phyloP scores from a whole-genome alignment of 805 yeast species.

The Pichia manshurica region DNA sequence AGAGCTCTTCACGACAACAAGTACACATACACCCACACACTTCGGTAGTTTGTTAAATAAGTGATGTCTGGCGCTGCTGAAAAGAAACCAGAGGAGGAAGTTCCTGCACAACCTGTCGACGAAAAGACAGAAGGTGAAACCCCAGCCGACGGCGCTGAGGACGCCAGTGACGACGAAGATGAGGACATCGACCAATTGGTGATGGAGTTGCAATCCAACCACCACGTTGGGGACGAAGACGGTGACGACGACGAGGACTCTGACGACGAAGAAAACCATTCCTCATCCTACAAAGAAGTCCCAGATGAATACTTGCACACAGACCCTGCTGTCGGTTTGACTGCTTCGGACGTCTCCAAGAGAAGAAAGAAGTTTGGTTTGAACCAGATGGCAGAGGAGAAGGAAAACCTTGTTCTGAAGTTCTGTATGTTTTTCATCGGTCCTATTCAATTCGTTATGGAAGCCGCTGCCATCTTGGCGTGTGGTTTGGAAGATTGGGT shows the following conservation, averaged over 20 bases:
- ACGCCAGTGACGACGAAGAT: conserved; percentile 41
- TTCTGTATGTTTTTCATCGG: conserved; percentile 85
- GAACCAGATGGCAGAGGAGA: conserved; percentile 87
- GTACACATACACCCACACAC: too few species aligned
- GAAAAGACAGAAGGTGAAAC: conserved; percentile 15
- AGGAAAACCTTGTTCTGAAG: conserved; percentile 72
- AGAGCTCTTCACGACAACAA: too few species aligned
- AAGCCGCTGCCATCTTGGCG: conserved; percentile 91
- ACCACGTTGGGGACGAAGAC: conserved; percentile 38
- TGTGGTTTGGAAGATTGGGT: conserved; percentile 98
- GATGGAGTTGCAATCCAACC: conserved; percentile 70
- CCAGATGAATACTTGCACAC: conserved; percentile 85
- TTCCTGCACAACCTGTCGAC: conserved; percentile 26
- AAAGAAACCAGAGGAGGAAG: conserved; percentile 4
- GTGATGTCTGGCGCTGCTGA: conserved; percentile 6
- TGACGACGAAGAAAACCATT: conserved; percentile 37
- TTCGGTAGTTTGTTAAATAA: too few species aligned
- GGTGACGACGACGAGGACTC: conserved; percentile 38
- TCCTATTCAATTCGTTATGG: conserved; percentile 96
- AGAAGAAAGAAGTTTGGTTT: conserved; percentile 88
- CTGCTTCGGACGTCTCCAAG: conserved; percentile 67
- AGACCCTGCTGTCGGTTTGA: conserved; percentile 70
- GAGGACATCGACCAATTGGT: conserved; percentile 69
- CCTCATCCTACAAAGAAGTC: conserved; percentile 64
- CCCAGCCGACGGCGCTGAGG: conserved; percentile 24